These are phyloP conservation scores for Vigna unguiculata DNA, from an alignment of 306 rosid genomes.

Conservation along the genomic window DNA sequence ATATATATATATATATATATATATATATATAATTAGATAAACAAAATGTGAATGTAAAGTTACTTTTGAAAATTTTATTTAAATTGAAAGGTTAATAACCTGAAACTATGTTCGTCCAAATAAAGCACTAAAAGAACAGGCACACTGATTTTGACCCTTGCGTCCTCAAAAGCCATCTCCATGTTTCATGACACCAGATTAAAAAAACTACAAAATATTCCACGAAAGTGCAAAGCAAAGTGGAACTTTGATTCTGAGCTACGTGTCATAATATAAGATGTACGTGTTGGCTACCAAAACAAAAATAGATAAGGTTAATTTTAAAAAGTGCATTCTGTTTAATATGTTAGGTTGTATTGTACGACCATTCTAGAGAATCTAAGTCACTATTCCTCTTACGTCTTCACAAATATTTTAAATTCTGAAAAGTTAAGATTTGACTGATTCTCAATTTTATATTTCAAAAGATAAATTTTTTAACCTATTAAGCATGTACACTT, in stretches of 20 bases:
- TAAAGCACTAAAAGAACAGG: neutral
- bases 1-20: no score
- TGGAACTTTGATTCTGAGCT: neutral
- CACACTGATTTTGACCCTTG: conserved; percentile 13
- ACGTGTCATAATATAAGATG: neutral
- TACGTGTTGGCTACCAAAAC: neutral
- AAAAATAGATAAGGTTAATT: neutral
- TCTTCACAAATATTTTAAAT: neutral
- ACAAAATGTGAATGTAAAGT: no score
- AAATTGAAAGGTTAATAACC: no score
- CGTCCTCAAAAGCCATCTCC: neutral
- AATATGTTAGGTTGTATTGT: neutral
- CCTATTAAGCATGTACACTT: neutral
- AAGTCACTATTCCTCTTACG: neutral
- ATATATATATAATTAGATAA: no score
- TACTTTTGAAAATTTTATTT: no score
- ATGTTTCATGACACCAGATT: neutral
- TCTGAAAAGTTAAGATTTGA: neutral
- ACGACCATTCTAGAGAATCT: neutral
- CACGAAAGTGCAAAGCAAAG: neutral
- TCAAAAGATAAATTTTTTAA: neutral
- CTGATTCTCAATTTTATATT: neutral
- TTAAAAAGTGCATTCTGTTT: neutral
- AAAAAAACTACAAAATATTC: neutral
- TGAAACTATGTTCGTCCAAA: no score